These are phyloP conservation scores for Leishmania tarentolae DNA, from an alignment of 208 protist species.

Conservation along the genomic window DNA sequence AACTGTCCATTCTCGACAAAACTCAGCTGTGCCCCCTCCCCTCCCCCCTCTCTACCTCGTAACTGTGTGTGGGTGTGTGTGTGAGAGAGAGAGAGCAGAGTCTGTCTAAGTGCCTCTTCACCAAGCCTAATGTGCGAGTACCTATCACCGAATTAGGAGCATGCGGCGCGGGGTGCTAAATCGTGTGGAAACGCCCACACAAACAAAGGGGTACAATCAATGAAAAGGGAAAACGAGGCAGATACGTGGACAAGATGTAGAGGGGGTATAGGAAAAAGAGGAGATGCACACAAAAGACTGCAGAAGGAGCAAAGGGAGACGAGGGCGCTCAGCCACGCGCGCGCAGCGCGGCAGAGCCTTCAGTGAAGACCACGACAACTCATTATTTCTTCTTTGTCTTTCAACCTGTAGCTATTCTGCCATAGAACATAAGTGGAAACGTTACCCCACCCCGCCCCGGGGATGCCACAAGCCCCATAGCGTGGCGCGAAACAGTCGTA, in stretches of 20 bases:
- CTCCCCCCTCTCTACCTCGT: not conserved
- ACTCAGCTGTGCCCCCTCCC: not conserved
- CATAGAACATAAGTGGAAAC: not conserved
- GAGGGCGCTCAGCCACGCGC: not conserved
- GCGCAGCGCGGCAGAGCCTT: not conserved
- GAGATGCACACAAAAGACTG: not conserved
- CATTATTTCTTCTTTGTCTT: not conserved
- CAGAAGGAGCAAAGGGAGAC: not conserved
- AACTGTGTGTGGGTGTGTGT: too few species aligned
- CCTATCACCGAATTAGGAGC: not conserved
- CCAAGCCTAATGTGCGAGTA: not conserved
- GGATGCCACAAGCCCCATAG: not conserved
- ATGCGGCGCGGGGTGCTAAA: not conserved
- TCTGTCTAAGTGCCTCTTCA: not conserved
- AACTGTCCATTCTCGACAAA: slow-evolving; percentile 51
- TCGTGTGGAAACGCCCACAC: slow-evolving; percentile 1
- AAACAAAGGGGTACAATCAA: not conserved
- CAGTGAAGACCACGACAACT: not conserved
- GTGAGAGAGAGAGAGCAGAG: too few species aligned
- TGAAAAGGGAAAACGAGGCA: not conserved
- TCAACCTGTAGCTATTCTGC: not conserved
- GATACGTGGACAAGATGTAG: not conserved
- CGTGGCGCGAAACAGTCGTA: not conserved
- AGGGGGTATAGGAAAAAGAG: not conserved
- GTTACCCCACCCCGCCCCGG: not conserved